These are phyloP conservation scores for Capsicum pubescens DNA, from an alignment of 257 asterid species.

Conservation along the genomic window DNA sequence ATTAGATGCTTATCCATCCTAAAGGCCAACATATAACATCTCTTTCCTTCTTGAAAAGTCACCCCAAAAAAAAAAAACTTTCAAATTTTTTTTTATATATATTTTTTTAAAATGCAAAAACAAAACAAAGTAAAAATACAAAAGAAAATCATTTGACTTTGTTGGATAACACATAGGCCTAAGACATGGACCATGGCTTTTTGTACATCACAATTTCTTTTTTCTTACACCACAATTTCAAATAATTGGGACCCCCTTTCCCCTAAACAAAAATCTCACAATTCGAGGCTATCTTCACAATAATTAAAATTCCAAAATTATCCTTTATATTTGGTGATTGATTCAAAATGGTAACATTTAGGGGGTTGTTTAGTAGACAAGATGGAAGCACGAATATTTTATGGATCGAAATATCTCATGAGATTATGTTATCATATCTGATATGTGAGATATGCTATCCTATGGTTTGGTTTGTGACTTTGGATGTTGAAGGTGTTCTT, in stretches of 20 bases:
- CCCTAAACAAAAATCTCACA: neutral
- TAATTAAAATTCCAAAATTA: neutral
- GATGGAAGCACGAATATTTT: no score
- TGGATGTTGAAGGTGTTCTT: no score
- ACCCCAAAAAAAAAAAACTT: no score
- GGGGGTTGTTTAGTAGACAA: no score
- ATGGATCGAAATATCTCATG: no score
- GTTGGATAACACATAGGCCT: conserved; percentile 4
- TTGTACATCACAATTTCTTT: neutral
- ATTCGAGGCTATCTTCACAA: neutral
- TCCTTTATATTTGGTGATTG: neutral
- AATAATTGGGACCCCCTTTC: neutral
- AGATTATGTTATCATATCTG: no score
- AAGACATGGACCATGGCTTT: neutral
- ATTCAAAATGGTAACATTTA: no score
- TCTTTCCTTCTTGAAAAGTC: conserved; percentile 1
- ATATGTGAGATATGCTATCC: no score
- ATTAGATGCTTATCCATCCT: neutral
- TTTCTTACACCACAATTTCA: conserved; percentile 11
- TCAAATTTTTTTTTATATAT: no score
- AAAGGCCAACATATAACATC: neutral
- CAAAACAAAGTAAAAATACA: neutral
- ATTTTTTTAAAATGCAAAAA: neutral
- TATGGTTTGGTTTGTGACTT: no score
- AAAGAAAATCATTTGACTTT: neutral